phyloP scores from a whole-genome alignment of 2,329 filamentous ascomycete species.

The Allantophomopsis lycopodina region DNA sequence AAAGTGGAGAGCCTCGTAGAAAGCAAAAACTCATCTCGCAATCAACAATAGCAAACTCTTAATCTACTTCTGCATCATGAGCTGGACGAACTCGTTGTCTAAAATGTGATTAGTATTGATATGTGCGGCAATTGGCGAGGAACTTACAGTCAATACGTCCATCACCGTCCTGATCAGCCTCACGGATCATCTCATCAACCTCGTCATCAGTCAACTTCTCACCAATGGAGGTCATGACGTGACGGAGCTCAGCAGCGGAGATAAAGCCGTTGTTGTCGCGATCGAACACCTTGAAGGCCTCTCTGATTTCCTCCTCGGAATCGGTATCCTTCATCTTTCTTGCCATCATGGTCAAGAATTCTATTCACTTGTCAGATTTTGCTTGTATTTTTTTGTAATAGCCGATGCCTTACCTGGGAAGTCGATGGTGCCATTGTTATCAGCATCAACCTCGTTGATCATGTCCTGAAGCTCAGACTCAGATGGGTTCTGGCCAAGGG shows the following conservation, averaged over 20 bases:
- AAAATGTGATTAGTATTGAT: constrained; percentile 13
- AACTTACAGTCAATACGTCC: constrained; percentile 74
- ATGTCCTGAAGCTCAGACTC: constrained; percentile 86
- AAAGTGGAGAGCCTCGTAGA: not conserved
- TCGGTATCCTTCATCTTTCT: constrained; percentile 92
- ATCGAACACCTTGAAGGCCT: constrained; percentile 82
- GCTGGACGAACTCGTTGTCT: constrained; percentile 90
- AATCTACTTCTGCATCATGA: constrained; percentile 85
- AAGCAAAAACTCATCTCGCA: constrained; percentile 1
- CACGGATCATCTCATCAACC: constrained; percentile 87
- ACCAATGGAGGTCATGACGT: constrained; percentile 86
- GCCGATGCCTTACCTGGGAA: constrained; percentile 56
- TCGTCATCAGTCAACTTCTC: constrained; percentile 86
- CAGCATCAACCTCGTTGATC: constrained; percentile 88
- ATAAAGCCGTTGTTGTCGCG: constrained; percentile 89
- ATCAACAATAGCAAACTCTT: too few relatives aligned
- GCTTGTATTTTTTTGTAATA: not conserved
- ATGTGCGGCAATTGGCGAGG: not conserved
- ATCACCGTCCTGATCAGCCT: constrained; percentile 81
- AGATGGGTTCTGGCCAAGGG: constrained; percentile 77
- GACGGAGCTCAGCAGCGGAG: constrained; percentile 74
- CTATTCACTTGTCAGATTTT: constrained; percentile 27
- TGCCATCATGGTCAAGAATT: constrained; percentile 89
- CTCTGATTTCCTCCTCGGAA: constrained; percentile 80
- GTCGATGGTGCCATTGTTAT: constrained; percentile 88